phyloP scores from a whole-genome alignment of 352 stramenopile genomes.

The Pythium phragmiticola region DNA sequence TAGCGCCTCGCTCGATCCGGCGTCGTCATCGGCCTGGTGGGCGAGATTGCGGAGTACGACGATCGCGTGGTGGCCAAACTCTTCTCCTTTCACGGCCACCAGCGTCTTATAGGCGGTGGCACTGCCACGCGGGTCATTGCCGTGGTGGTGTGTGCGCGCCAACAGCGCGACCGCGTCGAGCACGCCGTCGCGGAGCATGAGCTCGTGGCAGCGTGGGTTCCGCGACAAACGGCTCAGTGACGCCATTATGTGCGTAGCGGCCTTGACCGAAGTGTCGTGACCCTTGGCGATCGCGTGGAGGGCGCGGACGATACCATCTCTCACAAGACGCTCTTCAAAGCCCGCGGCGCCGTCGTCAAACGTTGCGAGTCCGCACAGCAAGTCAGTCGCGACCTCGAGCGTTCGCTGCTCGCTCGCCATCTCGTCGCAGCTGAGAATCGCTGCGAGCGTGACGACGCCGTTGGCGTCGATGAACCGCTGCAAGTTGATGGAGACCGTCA shows the following conservation, averaged over 20 bases:
- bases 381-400: constrained; percentile 52
- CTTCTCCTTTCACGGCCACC: constrained; percentile 57
- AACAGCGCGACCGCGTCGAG: constrained; percentile 56
- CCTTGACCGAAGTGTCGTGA: constrained; percentile 22
- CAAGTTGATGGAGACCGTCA: constrained; percentile 56
- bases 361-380: constrained; percentile 68
- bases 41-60: constrained; percentile 71
- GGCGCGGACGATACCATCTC: constrained; percentile 68
- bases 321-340: constrained; percentile 67
- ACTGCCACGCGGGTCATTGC: constrained; percentile 25
- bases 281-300: constrained; percentile 60
- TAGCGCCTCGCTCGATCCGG: background rate
- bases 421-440: constrained; percentile 45
- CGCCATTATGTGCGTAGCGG: constrained; percentile 58
- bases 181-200: constrained; percentile 73
- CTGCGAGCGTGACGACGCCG: constrained; percentile 62
- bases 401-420: constrained; percentile 51
- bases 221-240: constrained; percentile 67
- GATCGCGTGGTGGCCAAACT: constrained; percentile 64
- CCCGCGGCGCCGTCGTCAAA: constrained; percentile 28
- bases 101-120: constrained; percentile 53
- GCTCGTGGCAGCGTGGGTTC: constrained; percentile 57
- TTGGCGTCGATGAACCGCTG: constrained; percentile 60
- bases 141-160: constrained; percentile 23
- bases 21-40: constrained; percentile 28